phyloP scores from a whole-genome alignment of 331 rosid genomes.

The Quercus tomentella region DNA sequence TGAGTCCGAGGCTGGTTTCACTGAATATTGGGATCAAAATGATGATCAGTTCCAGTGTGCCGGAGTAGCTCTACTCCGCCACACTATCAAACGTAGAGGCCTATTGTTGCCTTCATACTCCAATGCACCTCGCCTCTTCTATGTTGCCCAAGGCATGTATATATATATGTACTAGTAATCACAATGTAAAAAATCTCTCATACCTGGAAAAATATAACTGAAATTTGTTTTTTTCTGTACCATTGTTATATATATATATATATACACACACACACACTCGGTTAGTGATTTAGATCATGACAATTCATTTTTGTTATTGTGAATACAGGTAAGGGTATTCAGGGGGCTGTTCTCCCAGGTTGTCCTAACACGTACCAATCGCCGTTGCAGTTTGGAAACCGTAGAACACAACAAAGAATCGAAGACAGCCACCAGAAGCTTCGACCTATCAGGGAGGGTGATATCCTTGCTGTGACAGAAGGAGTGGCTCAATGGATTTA shows the following conservation, averaged over 20 bases:
- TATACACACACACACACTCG: too few species aligned
- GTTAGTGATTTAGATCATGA: background rate
- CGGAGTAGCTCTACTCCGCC: conserved; percentile 15
- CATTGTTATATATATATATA: too few species aligned
- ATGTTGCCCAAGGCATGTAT: conserved; percentile 13
- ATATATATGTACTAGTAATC: too few species aligned
- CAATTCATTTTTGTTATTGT: background rate
- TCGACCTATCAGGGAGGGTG: conserved; percentile 41
- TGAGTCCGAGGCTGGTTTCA: conserved; percentile 23
- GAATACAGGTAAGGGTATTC: conserved; percentile 32
- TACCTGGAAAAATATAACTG: too few species aligned
- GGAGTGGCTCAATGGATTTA: conserved; percentile 62
- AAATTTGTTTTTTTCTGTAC: too few species aligned
- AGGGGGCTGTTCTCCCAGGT: conserved; percentile 37
- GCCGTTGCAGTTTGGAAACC: background rate
- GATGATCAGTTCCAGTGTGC: conserved; percentile 20
- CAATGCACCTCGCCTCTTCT: conserved; percentile 16
- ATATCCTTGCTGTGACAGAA: conserved; percentile 45
- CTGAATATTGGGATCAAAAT: conserved; percentile 18
- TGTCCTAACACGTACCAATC: conserved; percentile 47
- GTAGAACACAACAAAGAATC: background rate
- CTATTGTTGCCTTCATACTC: conserved; percentile 17
- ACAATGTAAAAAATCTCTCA: too few species aligned
- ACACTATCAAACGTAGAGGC: conserved; percentile 6
- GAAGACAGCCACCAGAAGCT: conserved; percentile 51